Conservation (phyloP, 2,329 filamentous ascomycete genomes). For the Aspergillus sp. region DNA sequence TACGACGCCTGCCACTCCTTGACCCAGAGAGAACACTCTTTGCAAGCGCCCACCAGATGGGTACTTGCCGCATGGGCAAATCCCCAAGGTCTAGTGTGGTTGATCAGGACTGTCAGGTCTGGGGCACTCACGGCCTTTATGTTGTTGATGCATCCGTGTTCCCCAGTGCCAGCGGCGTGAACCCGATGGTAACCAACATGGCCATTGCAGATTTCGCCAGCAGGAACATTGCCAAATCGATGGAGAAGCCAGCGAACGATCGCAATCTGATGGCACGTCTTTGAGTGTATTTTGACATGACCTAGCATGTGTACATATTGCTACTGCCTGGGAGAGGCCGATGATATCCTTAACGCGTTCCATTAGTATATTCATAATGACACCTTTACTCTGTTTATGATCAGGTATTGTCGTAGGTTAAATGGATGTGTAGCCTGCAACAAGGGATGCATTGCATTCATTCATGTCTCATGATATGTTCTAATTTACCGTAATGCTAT, state of each 20-base stretch:
- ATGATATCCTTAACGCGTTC: too few species aligned
- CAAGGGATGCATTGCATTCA: too few species aligned
- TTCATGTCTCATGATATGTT: too few species aligned
- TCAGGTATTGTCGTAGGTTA: too few species aligned
- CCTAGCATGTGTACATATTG: not conserved
- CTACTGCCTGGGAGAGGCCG: too few species aligned
- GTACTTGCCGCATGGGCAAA: slow-evolving; percentile 45
- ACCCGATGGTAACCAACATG: slow-evolving; percentile 51
- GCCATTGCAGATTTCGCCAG: slow-evolving; percentile 46
- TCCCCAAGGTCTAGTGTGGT: slow-evolving; percentile 40
- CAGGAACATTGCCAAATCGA: slow-evolving; percentile 30
- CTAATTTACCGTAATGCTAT: too few species aligned
- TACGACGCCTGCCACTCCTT: slow-evolving; percentile 44
- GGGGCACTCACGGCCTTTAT: slow-evolving; percentile 43
- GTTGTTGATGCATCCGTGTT: slow-evolving; percentile 48
- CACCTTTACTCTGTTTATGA: too few species aligned
- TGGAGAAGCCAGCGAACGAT: slow-evolving; percentile 15
- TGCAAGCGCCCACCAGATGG: slow-evolving; percentile 50
- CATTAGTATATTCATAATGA: too few species aligned
- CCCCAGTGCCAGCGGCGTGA: slow-evolving; percentile 48
- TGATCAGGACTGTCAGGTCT: slow-evolving; percentile 41
- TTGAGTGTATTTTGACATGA: slow-evolving; percentile 2
- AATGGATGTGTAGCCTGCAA: too few species aligned
- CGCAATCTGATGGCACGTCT: slow-evolving; percentile 18
- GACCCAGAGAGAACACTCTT: slow-evolving; percentile 40